Evolutionary conservation across 1,284 basidiomycete genomes (phyloP), one percentile per base, ranked within the genome.

Genomic region (Vanrija pseudolonga): DNA sequence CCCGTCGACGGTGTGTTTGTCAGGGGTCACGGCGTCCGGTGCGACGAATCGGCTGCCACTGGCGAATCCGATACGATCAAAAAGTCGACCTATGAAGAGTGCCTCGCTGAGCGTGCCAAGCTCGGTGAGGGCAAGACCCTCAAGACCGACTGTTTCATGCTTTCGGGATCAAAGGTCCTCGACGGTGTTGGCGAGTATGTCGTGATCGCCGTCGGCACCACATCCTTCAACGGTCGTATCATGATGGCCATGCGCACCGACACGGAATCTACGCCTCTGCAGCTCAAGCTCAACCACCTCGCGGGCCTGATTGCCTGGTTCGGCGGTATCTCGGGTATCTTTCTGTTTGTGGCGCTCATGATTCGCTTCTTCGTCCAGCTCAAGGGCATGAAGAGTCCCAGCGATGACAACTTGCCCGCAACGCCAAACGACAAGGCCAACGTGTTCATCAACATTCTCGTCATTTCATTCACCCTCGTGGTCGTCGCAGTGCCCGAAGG

Each of bases 401-500:
- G 67, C 17, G 14, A 32, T 12, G 32, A 32, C 4, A 32, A 4
- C 32, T 4, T 12, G 9, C 32, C 32, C 77, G 82, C 88, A 51
- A 85, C 84, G 0, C 73, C 90, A 14, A 87, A 84, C 68, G 78
- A 90, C 72, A 95, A 96, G 67, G 95, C 90, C 40, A 86, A 96
- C 63, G 83, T 85, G 65, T n/a, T 69, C 72, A 51, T 76, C 70
- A 38, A 75, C 51, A 49, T 66, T 61, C 44, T 68, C 64, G 65
- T 64, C 45, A 68, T 73, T 39, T 40, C 94, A 4, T 93, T 98
- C 56, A 98, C 95, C 17, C 78, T 98, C 53, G 83, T 98, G 45
- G 96, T 98, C 63, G 92, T 97, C 61, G 95, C 95, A 44, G 93
- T 98, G 38, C 96, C 95, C 37, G 94, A 98, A 85, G 90, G 94